A percentile compares a stretch with the other conserved stretches of the same genome.
phyloP scores from a whole-genome alignment of 352 stramenopile species.

The Globisporangium spinosum region DNA sequence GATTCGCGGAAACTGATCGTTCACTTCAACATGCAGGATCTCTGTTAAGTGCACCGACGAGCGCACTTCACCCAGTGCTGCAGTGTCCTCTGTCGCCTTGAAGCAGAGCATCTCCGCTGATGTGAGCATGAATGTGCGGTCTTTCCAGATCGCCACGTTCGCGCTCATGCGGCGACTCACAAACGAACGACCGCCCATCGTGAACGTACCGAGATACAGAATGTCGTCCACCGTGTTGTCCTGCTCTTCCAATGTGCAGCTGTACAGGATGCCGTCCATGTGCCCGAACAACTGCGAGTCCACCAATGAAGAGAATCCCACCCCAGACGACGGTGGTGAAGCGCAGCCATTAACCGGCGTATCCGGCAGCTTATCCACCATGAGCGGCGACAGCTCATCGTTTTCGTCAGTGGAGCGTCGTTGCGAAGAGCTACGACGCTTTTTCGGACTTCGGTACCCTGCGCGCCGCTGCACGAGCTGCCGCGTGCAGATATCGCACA shows the following conservation, averaged over 20 bases:
- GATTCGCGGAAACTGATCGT: constrained; percentile 65
- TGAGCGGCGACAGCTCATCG: constrained; percentile 26
- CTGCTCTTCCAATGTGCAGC: constrained; percentile 67
- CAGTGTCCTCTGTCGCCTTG: constrained; percentile 47
- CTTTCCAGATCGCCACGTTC: constrained; percentile 78
- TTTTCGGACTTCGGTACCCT: constrained; percentile 51
- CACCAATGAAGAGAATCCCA: background rate
- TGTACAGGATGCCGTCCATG: constrained; percentile 70
- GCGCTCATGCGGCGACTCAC: constrained; percentile 66
- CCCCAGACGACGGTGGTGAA: constrained; percentile 2
- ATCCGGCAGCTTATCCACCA: constrained; percentile 19
- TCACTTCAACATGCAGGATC: constrained; percentile 76
- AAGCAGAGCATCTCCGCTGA: constrained; percentile 76
- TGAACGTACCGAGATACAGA: constrained; percentile 74
- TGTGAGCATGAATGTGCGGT: constrained; percentile 73
- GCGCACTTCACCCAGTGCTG: constrained; percentile 59
- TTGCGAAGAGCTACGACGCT: constrained; percentile 20
- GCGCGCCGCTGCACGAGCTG: constrained; percentile 63
- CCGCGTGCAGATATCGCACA: constrained; percentile 72
- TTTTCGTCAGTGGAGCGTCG: constrained; percentile 24
- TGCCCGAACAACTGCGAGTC: constrained; percentile 26
- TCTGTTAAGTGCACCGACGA: constrained; percentile 71
- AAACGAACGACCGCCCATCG: constrained; percentile 66
- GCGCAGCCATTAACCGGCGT: constrained; percentile 10
- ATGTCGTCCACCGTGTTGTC: constrained; percentile 78